Conservation (phyloP, 768 basidiomycete genomes). For the Mycena galopus region DNA sequence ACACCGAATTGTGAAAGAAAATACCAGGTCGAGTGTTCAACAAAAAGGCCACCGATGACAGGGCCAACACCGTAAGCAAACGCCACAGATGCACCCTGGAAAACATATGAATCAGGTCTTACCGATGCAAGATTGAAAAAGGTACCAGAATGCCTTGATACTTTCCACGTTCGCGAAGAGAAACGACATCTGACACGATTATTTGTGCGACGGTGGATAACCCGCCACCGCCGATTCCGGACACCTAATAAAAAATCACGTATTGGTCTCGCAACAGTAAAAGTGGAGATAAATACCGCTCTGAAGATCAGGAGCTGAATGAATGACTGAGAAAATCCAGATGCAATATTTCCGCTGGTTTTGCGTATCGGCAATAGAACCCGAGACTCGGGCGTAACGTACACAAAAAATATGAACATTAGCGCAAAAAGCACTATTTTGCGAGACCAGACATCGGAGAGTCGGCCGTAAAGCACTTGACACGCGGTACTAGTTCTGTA, state of each 20-base stretch:
- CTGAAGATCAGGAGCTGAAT: slow-evolving; percentile 67
- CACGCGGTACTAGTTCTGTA: slow-evolving; percentile 58
- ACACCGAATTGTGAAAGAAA: slow-evolving; percentile 29
- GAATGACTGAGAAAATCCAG: slow-evolving; percentile 63
- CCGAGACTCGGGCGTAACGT: background rate
- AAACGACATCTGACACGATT: slow-evolving; percentile 69
- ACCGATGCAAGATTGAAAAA: background rate
- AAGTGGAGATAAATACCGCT: slow-evolving; percentile 39
- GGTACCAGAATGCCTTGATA: slow-evolving; percentile 65
- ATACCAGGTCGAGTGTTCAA: slow-evolving; percentile 56
- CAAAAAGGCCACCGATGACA: slow-evolving; percentile 63
- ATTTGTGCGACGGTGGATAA: slow-evolving; percentile 67
- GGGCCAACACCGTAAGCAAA: slow-evolving; percentile 67
- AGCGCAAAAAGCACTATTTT: slow-evolving; percentile 61
- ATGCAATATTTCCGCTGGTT: slow-evolving; percentile 57
- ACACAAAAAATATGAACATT: slow-evolving; percentile 61
- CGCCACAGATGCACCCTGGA: slow-evolving; percentile 57
- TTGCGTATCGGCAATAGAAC: background rate
- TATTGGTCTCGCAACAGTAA: background rate
- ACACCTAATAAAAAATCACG: slow-evolving; percentile 41
- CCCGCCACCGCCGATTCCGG: slow-evolving; percentile 67
- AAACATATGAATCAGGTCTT: background rate
- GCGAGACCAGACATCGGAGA: slow-evolving; percentile 63
- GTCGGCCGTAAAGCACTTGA: slow-evolving; percentile 58
- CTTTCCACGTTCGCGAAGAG: slow-evolving; percentile 67